Percentiles rank a stretch among this genome's conserved stretches.
Conservation (phyloP, 495 filamentous ascomycete genomes). For the Apiosordaria backusii region DNA sequence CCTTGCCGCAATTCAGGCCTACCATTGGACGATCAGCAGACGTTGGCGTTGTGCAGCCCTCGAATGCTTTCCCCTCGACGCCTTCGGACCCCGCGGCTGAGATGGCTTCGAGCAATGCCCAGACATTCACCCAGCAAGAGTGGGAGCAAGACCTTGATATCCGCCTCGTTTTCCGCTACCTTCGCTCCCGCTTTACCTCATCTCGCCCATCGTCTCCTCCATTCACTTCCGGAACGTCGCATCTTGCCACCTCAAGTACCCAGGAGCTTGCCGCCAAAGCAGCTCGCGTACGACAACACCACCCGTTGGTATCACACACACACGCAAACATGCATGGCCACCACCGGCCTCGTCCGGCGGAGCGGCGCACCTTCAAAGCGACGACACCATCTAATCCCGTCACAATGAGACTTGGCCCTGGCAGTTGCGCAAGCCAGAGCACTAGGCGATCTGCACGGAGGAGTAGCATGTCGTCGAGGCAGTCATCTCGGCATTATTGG, state of each 20-base stretch:
- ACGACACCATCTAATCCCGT: slow-evolving; percentile 45
- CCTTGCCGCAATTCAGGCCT: slow-evolving; percentile 47
- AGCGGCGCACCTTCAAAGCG: slow-evolving; percentile 51
- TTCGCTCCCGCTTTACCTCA: slow-evolving; percentile 65
- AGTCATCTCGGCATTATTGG: slow-evolving; percentile 68
- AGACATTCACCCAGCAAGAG: slow-evolving; percentile 60
- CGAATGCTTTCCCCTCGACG: slow-evolving; percentile 12
- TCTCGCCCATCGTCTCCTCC: slow-evolving; percentile 35
- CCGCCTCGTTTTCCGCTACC: slow-evolving; percentile 81
- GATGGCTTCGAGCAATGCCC: slow-evolving; percentile 8
- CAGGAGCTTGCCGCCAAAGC: slow-evolving; percentile 72
- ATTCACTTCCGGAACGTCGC: slow-evolving; percentile 38
- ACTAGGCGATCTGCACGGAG: slow-evolving; percentile 58
- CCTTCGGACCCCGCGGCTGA: slow-evolving; percentile 3
- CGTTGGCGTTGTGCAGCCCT: slow-evolving; percentile 23
- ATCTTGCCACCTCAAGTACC: slow-evolving; percentile 48
- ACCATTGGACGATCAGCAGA: slow-evolving; percentile 40
- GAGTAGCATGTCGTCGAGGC: slow-evolving; percentile 60
- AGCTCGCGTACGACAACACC: slow-evolving; percentile 77
- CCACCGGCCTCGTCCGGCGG: slow-evolving; percentile 46
- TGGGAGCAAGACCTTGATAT: slow-evolving; percentile 88
- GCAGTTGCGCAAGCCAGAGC: slow-evolving; percentile 77
- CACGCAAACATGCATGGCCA: slow-evolving; percentile 24
- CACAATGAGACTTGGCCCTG: slow-evolving; percentile 53
- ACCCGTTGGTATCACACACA: slow-evolving; percentile 65